phyloP scores from a whole-genome alignment of 192 early-diverging fungal genomes.

The Backusella parvicylindrica region DNA sequence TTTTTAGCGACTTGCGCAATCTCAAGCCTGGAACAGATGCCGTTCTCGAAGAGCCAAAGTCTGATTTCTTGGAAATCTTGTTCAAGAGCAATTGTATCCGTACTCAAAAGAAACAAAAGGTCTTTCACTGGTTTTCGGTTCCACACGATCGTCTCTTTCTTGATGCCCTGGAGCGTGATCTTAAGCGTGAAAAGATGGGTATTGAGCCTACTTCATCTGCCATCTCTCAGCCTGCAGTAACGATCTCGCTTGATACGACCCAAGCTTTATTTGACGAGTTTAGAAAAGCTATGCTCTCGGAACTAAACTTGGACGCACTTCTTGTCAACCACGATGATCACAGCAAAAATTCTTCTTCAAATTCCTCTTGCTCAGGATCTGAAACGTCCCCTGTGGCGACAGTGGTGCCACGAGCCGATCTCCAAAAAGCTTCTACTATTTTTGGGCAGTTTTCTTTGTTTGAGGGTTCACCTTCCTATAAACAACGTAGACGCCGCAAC shows the following conservation, averaged over 20 bases:
- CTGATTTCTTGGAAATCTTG: constrained; percentile 89
- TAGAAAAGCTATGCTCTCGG: constrained; percentile 50
- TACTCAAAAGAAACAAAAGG: constrained; percentile 99
- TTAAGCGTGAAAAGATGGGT: constrained; percentile 88
- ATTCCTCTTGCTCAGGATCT: neutral
- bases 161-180: constrained; percentile 93
- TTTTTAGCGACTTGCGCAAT: constrained; percentile 94
- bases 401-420: neutral
- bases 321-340: constrained; percentile 46
- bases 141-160: constrained; percentile 92
- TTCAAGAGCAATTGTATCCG: constrained; percentile 95
- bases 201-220: constrained; percentile 78
- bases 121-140: constrained; percentile 97
- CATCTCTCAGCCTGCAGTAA: constrained; percentile 59
- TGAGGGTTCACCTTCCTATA: constrained; percentile 71
- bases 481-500: constrained; percentile 60
- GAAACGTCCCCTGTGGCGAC: neutral
- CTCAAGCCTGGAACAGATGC: constrained; percentile 93
- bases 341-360: neutral
- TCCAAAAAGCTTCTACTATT: constrained; percentile 7
- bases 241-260: constrained; percentile 57
- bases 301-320: constrained; percentile 78
- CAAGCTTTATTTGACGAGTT: constrained; percentile 54
- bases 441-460: constrained; percentile 61
- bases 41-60: constrained; percentile 87